A percentile compares a stretch with the other conserved stretches of the same genome.
Conservation (phyloP, 1,139 yeast genomes). For the Blastobotrys aristatus region DNA sequence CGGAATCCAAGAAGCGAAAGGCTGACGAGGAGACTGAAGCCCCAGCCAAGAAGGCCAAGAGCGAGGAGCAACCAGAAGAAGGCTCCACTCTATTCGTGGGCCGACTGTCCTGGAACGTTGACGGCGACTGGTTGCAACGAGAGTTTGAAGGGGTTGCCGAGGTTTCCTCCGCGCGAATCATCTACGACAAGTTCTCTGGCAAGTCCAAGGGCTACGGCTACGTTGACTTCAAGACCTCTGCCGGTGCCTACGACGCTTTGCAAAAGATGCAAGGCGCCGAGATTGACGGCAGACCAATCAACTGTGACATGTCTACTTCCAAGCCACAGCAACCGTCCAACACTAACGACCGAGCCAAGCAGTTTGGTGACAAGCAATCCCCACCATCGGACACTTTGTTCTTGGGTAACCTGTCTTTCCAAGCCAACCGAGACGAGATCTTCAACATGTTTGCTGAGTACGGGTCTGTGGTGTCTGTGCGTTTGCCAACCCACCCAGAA, state of each 20-base stretch:
- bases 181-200: slow-evolving; percentile 87
- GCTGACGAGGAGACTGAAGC: slow-evolving; percentile 32
- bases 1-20: slow-evolving; percentile 37
- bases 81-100: slow-evolving; percentile 94
- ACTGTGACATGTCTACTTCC: slow-evolving; percentile 85
- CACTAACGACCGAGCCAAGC: slow-evolving; percentile 66
- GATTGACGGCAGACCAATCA: slow-evolving; percentile 94
- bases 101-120: slow-evolving; percentile 94
- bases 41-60: slow-evolving; percentile 39
- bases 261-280: slow-evolving; percentile 84
- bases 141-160: slow-evolving; percentile 76
- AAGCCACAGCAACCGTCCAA: slow-evolving; percentile 56
- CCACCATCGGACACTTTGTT: slow-evolving; percentile 93
- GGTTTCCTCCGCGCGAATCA: slow-evolving; percentile 83
- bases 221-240: slow-evolving; percentile 80
- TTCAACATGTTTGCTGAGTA: slow-evolving; percentile 65
- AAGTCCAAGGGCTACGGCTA: slow-evolving; percentile 98
- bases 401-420: slow-evolving; percentile 92
- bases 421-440: slow-evolving; percentile 73
- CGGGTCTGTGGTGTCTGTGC: slow-evolving; percentile 80
- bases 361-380: slow-evolving; percentile 85
- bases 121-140: slow-evolving; percentile 84
- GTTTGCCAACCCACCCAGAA: slow-evolving; percentile 97
- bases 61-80: slow-evolving; percentile 41
- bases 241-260: slow-evolving; percentile 84